Evolutionary conservation across 169 alveolate genomes (phyloP), one percentile per base, ranked within the genome.

Genomic region (Pseudocohnilembus persalinus): DNA sequence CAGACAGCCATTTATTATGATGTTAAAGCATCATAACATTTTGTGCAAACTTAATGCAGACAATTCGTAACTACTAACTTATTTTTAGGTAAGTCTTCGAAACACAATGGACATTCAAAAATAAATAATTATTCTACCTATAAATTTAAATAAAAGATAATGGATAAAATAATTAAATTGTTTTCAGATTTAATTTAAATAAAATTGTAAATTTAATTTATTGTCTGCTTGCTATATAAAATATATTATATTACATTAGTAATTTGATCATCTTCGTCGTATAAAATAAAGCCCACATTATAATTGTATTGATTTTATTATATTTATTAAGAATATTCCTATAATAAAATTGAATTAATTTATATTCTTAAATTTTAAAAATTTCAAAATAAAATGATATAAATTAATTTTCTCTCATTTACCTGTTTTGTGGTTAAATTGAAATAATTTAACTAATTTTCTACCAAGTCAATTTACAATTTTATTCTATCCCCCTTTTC

Each of bases 51-150:
- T 1, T 77, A 33, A 27, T 77, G 82, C 20, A 77, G 82, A 25
- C 82, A 77, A 1, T 77, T 0, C 1, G 82, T 77, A 0, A 77
- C 82, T 32, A 77, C 82, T 29, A 77, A 31, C n/a, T 77, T 31
- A 31, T 77, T 68, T 26, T 68, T 77, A 32, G 0, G 30, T 1
- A 25, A 77, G 20, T 77, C 27, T 33, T 25, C 63, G 27, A 29
- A 32, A 29, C 82, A 77, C 1, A 77, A 28, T 28, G 34, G 34
- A 68, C 82, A 77, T 30, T 77, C 82, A 33, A 77, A 77, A 26
- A 24, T 25, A 0, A 20, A 33, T 49, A 49, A 20, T 20, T 49
- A 49, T 49, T 49, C 68, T 11, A 49, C 68, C 68, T 49, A 49
- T 11, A 49, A 11, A 49, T 4, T 11, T 49, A 11, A 49, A 11